phyloP scores from a whole-genome alignment of 257 asterid genomes.

The Cinchona pubescens region DNA sequence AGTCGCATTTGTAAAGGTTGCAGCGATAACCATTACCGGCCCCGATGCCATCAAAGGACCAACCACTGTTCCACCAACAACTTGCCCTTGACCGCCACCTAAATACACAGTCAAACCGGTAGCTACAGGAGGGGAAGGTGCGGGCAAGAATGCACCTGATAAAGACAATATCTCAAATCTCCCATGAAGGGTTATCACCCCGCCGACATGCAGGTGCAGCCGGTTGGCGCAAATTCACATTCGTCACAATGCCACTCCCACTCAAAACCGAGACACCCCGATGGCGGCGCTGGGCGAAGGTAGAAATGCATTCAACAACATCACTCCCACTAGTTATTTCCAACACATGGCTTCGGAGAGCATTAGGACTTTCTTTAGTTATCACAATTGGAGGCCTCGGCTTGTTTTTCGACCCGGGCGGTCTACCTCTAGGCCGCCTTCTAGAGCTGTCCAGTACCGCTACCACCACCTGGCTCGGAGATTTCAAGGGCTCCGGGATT shows the following conservation, averaged over 20 bases:
- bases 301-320: slow-evolving; percentile 49
- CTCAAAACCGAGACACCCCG: slow-evolving; percentile 70
- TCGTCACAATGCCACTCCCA: slow-evolving; percentile 60
- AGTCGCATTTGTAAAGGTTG: slow-evolving; percentile 62
- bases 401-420: slow-evolving; percentile 68
- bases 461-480: slow-evolving; percentile 41
- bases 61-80: slow-evolving; percentile 68
- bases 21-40: slow-evolving; percentile 80
- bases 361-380: slow-evolving; percentile 67
- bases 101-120: slow-evolving; percentile 63
- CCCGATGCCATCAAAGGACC: slow-evolving; percentile 66
- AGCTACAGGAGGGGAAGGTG: slow-evolving; percentile 60
- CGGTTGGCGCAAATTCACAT: slow-evolving; percentile 65
- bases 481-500: slow-evolving; percentile 48
- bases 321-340: slow-evolving; percentile 64
- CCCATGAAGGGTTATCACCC: slow-evolving; percentile 56
- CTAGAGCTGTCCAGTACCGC: slow-evolving; percentile 48
- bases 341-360: slow-evolving; percentile 70
- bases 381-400: slow-evolving; percentile 66
- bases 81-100: slow-evolving; percentile 81
- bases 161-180: slow-evolving; percentile 65
- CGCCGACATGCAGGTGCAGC: slow-evolving; percentile 49
- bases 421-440: slow-evolving; percentile 66
- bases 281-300: slow-evolving; percentile 55
- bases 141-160: slow-evolving; percentile 69